Evolutionary conservation across 371 early-diverging fungal genomes (phyloP).

Genomic region (Blakeslea trispora): DNA sequence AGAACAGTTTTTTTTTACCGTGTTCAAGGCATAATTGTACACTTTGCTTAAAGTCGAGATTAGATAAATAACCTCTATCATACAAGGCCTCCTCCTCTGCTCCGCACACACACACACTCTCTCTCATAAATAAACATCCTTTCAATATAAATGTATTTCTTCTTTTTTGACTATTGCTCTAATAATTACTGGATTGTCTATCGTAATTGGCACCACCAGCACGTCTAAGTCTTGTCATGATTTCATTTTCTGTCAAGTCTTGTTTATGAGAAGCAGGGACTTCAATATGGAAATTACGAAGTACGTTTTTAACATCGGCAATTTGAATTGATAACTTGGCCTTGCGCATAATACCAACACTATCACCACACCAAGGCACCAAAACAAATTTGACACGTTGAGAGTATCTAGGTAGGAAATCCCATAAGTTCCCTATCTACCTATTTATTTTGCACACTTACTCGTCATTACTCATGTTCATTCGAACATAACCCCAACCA

Average conservation of each 20-base stretch:
- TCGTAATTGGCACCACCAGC: conserved; percentile 77
- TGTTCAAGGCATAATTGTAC: no score
- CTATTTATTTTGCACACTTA: conserved; percentile 42
- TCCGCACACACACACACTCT: no score
- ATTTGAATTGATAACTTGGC: conserved; percentile 84
- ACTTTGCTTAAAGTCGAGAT: no score
- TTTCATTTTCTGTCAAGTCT: conserved; percentile 56
- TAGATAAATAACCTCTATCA: no score
- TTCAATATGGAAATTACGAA: conserved; percentile 75
- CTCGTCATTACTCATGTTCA: conserved; percentile 85
- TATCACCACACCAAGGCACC: conserved; percentile 79
- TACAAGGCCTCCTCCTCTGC: no score
- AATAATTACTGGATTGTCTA: conserved; percentile 57
- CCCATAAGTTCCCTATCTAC: background rate
- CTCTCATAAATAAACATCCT: no score
- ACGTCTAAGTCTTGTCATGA: conserved; percentile 58
- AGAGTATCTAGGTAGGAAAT: no score
- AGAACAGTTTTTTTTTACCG: no score
- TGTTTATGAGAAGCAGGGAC: conserved; percentile 59
- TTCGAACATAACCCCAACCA: conserved; percentile 79
- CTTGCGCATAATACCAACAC: conserved; percentile 84
- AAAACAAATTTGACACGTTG: conserved; percentile 74
- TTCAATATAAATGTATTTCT: no score
- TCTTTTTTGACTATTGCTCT: conserved; percentile 12
- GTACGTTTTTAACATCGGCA: conserved; percentile 73